Evolutionary conservation across 306 rosid species (phyloP).

Genomic region (Rubus idaeus): DNA sequence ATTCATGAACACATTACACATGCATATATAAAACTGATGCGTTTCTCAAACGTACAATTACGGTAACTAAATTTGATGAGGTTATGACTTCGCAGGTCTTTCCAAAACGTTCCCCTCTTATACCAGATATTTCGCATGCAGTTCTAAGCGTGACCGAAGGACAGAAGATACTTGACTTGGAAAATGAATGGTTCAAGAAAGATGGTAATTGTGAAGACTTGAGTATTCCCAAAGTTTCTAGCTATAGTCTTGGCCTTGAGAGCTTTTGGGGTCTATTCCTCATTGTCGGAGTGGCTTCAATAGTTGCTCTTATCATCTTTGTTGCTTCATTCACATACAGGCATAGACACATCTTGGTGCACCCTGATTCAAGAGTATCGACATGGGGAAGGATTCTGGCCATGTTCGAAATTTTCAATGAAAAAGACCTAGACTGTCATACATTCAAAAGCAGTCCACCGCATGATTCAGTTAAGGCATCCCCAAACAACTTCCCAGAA

Average conservation of each 20-base stretch:
- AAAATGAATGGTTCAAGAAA: constrained; percentile 39
- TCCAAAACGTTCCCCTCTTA: constrained; percentile 58
- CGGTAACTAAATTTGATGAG: background rate
- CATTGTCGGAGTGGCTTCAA: constrained; percentile 39
- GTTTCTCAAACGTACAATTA: no score
- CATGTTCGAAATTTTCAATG: constrained; percentile 27
- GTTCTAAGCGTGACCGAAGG: constrained; percentile 55
- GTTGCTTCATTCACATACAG: constrained; percentile 34
- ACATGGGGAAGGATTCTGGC: constrained; percentile 24
- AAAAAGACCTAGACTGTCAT: constrained; percentile 38
- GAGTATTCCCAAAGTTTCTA: constrained; percentile 23
- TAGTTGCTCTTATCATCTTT: constrained; percentile 36
- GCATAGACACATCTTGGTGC: constrained; percentile 32
- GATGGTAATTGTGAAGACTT: constrained; percentile 23
- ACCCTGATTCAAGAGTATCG: constrained; percentile 18
- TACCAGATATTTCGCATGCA: constrained; percentile 58
- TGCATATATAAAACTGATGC: no score
- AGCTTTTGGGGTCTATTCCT: constrained; percentile 79
- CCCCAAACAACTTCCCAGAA: constrained; percentile 1
- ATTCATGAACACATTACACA: no score
- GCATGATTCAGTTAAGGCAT: background rate
- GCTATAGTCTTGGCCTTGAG: constrained; percentile 46
- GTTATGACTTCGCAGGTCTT: constrained; percentile 29
- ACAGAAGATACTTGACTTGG: constrained; percentile 44
- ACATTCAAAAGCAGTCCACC: constrained; percentile 30